Conservation (phyloP, 2,329 filamentous ascomycete genomes). For the Cladosporium sp. region DNA sequence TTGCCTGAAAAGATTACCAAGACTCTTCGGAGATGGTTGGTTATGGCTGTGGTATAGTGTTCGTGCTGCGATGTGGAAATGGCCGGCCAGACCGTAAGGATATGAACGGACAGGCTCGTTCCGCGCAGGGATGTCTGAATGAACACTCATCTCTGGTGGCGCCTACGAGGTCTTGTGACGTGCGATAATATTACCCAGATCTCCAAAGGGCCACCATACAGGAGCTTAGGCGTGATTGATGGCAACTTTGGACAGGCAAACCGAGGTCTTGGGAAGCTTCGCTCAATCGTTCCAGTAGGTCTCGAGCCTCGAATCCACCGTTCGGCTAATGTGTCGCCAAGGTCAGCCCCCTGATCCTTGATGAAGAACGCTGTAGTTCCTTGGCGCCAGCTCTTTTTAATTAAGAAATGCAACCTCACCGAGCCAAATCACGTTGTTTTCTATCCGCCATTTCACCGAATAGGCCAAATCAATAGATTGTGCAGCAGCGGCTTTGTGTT, state of each 20-base stretch:
- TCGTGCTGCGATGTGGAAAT: background rate
- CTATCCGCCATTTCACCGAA: no score
- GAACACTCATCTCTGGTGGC: no score
- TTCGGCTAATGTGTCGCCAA: background rate
- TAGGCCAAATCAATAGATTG: no score
- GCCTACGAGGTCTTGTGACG: no score
- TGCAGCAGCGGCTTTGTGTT: no score
- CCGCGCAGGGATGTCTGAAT: background rate
- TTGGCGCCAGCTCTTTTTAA: background rate
- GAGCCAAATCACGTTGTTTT: no score
- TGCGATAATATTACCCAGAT: no score
- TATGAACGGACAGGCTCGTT: background rate
- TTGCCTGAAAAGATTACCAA: slow-evolving; percentile 1
- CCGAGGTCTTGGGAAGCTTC: slow-evolving; percentile 6
- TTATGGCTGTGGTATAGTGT: background rate
- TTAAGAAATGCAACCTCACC: background rate
- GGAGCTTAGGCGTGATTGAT: no score
- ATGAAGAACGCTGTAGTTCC: background rate
- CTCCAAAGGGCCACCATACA: no score
- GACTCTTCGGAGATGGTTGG: background rate
- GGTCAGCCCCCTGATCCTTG: background rate
- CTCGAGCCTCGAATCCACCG: background rate
- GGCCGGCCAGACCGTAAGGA: background rate
- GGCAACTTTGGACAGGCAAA: no score
- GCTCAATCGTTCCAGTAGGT: background rate